phyloP scores from a whole-genome alignment of 768 basidiomycete genomes.

The Russula sp. region DNA sequence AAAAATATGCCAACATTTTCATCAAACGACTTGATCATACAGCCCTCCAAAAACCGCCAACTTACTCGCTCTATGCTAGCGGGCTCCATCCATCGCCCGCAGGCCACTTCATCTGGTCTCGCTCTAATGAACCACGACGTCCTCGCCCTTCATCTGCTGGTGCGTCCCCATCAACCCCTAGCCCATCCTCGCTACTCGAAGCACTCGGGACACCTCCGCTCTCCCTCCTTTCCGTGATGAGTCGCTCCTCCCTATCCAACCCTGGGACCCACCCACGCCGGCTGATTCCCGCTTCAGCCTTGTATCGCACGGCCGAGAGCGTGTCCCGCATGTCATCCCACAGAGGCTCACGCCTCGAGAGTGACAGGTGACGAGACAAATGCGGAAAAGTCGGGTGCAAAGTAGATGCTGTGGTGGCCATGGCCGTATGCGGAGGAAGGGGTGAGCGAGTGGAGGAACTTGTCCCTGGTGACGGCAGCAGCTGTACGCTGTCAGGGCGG shows the following conservation, averaged over 20 bases:
- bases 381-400: conserved; percentile 17
- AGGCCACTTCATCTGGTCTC: conserved; percentile 57
- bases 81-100: conserved; percentile 49
- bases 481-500: conserved; percentile 60
- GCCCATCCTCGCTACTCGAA: conserved; percentile 20
- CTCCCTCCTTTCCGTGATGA: conserved; percentile 34
- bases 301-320: conserved; percentile 46
- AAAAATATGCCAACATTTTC: not conserved
- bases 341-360: conserved; percentile 28
- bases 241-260: conserved; percentile 32
- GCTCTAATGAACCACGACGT: conserved; percentile 25
- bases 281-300: conserved; percentile 63
- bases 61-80: conserved; percentile 23
- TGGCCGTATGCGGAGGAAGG: conserved; percentile 15
- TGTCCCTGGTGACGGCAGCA: conserved; percentile 23
- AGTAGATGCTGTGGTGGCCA: conserved; percentile 7
- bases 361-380: conserved; percentile 36
- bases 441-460: not conserved
- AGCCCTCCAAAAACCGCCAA: not conserved
- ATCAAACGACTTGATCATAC: conserved; percentile 1
- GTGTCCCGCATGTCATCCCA: conserved; percentile 34
- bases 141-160: conserved; percentile 9
- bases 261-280: conserved; percentile 48
- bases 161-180: conserved; percentile 20
- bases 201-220: conserved; percentile 23